Evolutionary conservation across 352 stramenopile species (phyloP), one percentile per base, ranked within the genome.

Genomic region (Globisporangium camurandrum): DNA sequence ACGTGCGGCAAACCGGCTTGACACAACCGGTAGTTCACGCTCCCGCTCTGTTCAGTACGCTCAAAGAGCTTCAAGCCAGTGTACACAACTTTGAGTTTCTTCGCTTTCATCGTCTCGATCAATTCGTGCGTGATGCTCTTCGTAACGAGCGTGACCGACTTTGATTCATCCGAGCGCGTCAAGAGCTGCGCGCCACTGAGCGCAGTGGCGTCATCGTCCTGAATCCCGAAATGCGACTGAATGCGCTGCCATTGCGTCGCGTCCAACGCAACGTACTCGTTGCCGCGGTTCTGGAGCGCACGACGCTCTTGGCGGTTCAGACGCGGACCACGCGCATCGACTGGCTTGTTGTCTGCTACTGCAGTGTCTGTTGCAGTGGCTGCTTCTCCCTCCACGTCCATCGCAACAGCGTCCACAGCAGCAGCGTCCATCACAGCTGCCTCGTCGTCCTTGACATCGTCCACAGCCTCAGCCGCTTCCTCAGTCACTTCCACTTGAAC

Each of bases 51-150:
- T 41, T 90, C 86, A 54, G 88, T 95, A 52, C 86, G 82, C 53
- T 96, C 87, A 52, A 97, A 97, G 56, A 96, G 87, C 63, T 96
- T 95, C 28, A 97, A 69, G 5, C 91, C 91, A 20, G 88, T 85
- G 64, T 96, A 95, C 20, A 97, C 78, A 41, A 97, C 74, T 59
- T 94, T 84, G 38, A 94, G 54, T 49, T 90, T 82, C 71, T 93
- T 83, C 33, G 75, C 64, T 64, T 93, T 86, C 82, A 93, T 91
- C 60, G 88, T 62, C 47, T 86, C 76, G 11, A 93, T 54, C 38
- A 94, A 51, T 54, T 75, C 65, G 62, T 75, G 85, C 14, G 82
- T 89, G 48, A 95, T 92, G 52, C 75, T 90, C 64, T 86, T 62
- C 14, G 80, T 87, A 45, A 95, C 79, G 54, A 95, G 91, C 12